A percentile compares a stretch with the other conserved stretches of the same genome.
Conservation (phyloP, 495 filamentous ascomycete genomes). For the Podospora conica region DNA sequence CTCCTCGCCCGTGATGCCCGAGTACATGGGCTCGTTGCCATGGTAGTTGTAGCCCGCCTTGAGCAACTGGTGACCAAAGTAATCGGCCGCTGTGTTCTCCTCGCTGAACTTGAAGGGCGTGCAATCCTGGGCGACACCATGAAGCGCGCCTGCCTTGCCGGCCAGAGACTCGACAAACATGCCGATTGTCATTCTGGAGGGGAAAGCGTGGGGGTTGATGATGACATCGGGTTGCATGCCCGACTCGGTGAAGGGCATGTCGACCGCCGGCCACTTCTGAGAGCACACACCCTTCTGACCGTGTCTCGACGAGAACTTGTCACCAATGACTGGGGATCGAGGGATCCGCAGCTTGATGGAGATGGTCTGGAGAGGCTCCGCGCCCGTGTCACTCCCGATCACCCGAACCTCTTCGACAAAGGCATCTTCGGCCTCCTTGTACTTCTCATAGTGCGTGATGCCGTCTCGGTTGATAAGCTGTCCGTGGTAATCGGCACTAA, state of each 20-base stretch:
- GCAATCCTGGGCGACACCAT: slow-evolving; percentile 88
- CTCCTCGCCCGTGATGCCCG: slow-evolving; percentile 90
- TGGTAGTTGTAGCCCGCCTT: slow-evolving; percentile 96
- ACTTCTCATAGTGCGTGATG: slow-evolving; percentile 74
- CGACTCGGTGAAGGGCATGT: slow-evolving; percentile 97
- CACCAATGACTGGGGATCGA: slow-evolving; percentile 85
- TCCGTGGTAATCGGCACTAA: slow-evolving; percentile 66
- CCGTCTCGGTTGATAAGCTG: slow-evolving; percentile 75
- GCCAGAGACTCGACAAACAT: slow-evolving; percentile 98
- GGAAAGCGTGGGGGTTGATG: slow-evolving; percentile 99
- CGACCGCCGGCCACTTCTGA: slow-evolving; percentile 89
- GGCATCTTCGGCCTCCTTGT: slow-evolving; percentile 81
- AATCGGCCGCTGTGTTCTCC: slow-evolving; percentile 84
- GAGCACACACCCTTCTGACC: slow-evolving; percentile 96
- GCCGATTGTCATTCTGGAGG: slow-evolving; percentile 99
- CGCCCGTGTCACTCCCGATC: slow-evolving; percentile 74
- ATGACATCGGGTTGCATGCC: slow-evolving; percentile 97
- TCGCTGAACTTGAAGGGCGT: slow-evolving; percentile 94
- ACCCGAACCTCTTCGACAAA: slow-evolving; percentile 91
- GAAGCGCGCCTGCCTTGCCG: slow-evolving; percentile 88
- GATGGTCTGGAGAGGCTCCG: slow-evolving; percentile 74
- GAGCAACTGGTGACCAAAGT: slow-evolving; percentile 90
- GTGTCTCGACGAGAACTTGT: slow-evolving; percentile 97
- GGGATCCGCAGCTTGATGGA: slow-evolving; percentile 91
- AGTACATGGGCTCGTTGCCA: slow-evolving; percentile 97